Base-by-base conservation (phyloP, 2,329 filamentous ascomycete genomes). In the Colletotrichum orbiculare region DNA sequence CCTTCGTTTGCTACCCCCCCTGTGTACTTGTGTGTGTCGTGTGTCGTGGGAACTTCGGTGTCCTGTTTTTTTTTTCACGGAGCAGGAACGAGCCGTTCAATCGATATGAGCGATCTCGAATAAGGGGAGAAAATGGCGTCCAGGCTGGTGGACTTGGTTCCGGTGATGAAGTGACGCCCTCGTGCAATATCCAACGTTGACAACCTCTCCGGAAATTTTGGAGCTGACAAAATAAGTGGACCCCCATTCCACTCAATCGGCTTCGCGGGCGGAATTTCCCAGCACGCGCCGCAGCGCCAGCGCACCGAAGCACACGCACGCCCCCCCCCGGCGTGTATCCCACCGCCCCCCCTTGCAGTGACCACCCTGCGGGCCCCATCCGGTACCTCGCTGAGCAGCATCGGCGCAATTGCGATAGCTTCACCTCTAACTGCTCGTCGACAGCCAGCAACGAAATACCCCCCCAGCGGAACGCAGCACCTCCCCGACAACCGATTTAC, bases 191-290 rank as follows among this genome's bases (percentile, higher is more conserved):
- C 45, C 49, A 43, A 17, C 25, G 46, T 56, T 46, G 25, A 56
- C 13, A 41, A 11, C 15, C 17, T 46, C 17, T 10, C 37, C 4
- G 64, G 55, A 65, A 67, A 67, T 65, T 67, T 67, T 55, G 64
- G 64, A 67, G 50, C 60, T 55, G 25, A n/a, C 25, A 15, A 35
- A 37, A 13, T 54, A 37, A 50, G 45, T 55, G 58, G 62, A 8
- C n/a, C 39, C 17, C 53, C 17, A 60, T 45, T 54, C 37, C 12
- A 2, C 47, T 25, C 11, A 25, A 34, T 13, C 50, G 45, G 11
- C 37, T 38, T 52, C 38, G 34, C 49, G 38, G 25, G 52, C 60
- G 60, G 64, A 60, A 59, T 60, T 64, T 67, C 55, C 64, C 60
- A 65, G 34, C 37, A 13, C 42, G 9, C 42, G n/a, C 25, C 42